phyloP scores from a whole-genome alignment of 2,329 filamentous ascomycete genomes.

The Aspergillaceae sp. region DNA sequence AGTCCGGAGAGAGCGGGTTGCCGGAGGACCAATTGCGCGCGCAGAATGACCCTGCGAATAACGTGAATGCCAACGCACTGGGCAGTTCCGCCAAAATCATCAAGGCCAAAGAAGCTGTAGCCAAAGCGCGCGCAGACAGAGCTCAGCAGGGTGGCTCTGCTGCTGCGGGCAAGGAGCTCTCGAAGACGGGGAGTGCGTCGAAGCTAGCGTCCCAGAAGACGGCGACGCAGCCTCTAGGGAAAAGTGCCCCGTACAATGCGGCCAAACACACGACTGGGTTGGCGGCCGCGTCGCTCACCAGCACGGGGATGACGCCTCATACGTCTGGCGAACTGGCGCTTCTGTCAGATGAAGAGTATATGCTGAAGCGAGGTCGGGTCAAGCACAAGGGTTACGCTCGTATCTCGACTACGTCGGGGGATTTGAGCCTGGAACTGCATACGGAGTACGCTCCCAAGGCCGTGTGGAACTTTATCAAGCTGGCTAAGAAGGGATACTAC shows the following conservation, averaged over 20 bases:
- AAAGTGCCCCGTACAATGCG: conserved; percentile 62
- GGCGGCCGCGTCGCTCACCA: conserved; percentile 90
- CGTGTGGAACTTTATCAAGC: conserved; percentile 91
- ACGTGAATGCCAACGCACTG: conserved; percentile 70
- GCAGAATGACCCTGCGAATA: conserved; percentile 48
- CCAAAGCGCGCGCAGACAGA: conserved; percentile 71
- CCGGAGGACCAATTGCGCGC: conserved; percentile 64
- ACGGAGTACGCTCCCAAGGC: conserved; percentile 86
- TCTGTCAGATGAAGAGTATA: conserved; percentile 89
- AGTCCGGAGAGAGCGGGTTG: conserved; percentile 65
- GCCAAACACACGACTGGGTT: conserved; percentile 83
- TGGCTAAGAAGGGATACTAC: conserved; percentile 88
- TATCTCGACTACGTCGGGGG: conserved; percentile 76
- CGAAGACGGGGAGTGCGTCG: conserved; percentile 14
- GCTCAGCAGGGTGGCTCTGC: conserved; percentile 52
- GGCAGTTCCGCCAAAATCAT: conserved; percentile 76
- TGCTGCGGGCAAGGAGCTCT: conserved; percentile 19
- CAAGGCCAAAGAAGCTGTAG: conserved; percentile 87
- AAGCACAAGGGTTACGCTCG: conserved; percentile 86
- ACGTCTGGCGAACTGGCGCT: conserved; percentile 80
- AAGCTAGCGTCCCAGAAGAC: conserved; percentile 13
- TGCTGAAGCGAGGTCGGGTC: conserved; percentile 81
- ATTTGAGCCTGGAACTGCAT: conserved; percentile 79
- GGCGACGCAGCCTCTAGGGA: conserved; percentile 20
- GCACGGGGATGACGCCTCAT: conserved; percentile 84